Percentiles rank a stretch among this genome's conserved stretches.
Conservation (phyloP, 2,329 filamentous ascomycete genomes). For the Madurella fahalii region DNA sequence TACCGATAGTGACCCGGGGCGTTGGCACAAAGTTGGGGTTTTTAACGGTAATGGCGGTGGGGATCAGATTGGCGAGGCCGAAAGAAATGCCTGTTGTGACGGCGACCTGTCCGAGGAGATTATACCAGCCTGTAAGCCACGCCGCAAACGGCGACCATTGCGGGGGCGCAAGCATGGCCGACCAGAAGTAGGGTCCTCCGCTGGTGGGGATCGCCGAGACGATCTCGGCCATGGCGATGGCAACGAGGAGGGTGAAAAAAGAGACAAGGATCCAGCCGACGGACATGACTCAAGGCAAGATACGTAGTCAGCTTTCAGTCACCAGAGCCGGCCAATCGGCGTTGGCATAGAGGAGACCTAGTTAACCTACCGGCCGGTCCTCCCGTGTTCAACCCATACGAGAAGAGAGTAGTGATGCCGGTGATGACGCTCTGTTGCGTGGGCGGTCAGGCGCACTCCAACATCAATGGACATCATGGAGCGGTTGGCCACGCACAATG, state of each 20-base stretch:
- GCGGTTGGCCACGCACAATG: conserved; percentile 40
- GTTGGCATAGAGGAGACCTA: background rate
- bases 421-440: conserved; percentile 50
- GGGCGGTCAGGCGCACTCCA: background rate
- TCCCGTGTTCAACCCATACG: conserved; percentile 48
- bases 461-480: background rate
- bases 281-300: conserved; percentile 42
- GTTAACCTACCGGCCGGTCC: conserved; percentile 21
- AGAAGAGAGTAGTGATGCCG: conserved; percentile 55
- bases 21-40: conserved; percentile 37
- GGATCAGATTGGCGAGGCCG: conserved; percentile 37
- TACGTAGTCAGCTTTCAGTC: background rate
- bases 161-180: conserved; percentile 51
- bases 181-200: conserved; percentile 59
- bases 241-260: conserved; percentile 53
- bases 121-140: conserved; percentile 42
- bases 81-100: conserved; percentile 42
- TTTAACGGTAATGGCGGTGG: conserved; percentile 36
- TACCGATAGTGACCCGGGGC: conserved; percentile 50
- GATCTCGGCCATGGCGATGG: conserved; percentile 55
- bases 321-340: background rate
- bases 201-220: conserved; percentile 55
- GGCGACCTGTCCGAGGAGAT: conserved; percentile 39
- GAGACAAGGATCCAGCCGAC: conserved; percentile 52
- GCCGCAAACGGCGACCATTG: conserved; percentile 36